Conservation (phyloP, 108 stramenopile genomes). For the Cyclotella baltica region DNA sequence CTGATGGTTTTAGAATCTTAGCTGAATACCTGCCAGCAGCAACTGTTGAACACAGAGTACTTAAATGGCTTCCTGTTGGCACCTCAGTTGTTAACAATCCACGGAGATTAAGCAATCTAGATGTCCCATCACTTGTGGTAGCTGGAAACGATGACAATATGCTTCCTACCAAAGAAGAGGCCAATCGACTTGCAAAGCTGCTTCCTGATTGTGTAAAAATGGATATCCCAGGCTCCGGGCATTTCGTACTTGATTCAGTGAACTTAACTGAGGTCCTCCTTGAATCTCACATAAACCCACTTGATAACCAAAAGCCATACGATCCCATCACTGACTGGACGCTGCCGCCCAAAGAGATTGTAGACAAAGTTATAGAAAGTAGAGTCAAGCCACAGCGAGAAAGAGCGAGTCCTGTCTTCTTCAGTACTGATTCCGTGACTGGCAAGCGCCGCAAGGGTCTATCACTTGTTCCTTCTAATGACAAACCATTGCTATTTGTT, state of each 20-base stretch:
- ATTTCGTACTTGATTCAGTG: conserved; percentile 83
- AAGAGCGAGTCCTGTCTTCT: conserved; percentile 75
- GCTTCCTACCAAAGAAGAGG: conserved; percentile 76
- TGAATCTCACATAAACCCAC: conserved; percentile 78
- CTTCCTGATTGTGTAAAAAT: conserved; percentile 72
- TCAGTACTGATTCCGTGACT: conserved; percentile 72
- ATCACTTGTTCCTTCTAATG: conserved; percentile 58
- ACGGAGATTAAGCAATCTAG: conserved; percentile 57
- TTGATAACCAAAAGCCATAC: conserved; percentile 54
- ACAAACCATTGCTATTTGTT: conserved; percentile 84
- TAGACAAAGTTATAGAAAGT: conserved; percentile 55
- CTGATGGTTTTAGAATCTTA: conserved; percentile 67
- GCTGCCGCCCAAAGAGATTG: conserved; percentile 62
- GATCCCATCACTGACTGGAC: conserved; percentile 85
- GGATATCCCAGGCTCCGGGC: conserved; percentile 67
- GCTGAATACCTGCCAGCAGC: conserved; percentile 67
- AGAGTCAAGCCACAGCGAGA: conserved; percentile 69
- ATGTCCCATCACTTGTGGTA: conserved; percentile 76
- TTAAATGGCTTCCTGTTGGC: conserved; percentile 80
- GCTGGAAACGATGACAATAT: conserved; percentile 82
- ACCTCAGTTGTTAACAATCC: conserved; percentile 59
- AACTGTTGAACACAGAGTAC: conserved; percentile 70
- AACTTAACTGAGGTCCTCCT: conserved; percentile 89
- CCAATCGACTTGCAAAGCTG: conserved; percentile 57
- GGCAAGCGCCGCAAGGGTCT: conserved; percentile 73